A percentile compares a stretch with the other conserved stretches of the same genome.
Conservation (phyloP, 352 stramenopile species). For the Plasmopara muralis region DNA sequence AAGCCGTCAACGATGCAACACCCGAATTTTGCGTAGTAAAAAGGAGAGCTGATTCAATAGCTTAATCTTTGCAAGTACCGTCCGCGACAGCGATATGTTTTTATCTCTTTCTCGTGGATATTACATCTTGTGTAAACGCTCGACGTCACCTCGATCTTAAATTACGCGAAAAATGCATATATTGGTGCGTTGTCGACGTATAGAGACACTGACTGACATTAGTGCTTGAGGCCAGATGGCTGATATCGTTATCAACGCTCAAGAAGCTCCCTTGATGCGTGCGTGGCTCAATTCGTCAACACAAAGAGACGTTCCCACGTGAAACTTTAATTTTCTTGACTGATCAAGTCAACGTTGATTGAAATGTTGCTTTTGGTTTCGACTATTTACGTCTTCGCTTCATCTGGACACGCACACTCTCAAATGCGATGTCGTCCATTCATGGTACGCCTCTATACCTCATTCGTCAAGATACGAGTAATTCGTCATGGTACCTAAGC, state of each 20-base stretch:
- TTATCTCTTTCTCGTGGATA: no score
- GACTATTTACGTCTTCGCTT: conserved; percentile 72
- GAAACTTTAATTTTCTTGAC: conserved; percentile 50
- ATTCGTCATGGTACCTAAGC: conserved; percentile 42
- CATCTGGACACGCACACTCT: conserved; percentile 61
- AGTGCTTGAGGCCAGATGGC: neutral
- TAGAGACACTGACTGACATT: conserved; percentile 5
- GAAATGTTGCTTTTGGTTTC: conserved; percentile 42
- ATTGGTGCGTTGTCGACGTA: conserved; percentile 47
- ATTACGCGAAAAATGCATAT: conserved; percentile 49
- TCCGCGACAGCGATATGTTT: no score
- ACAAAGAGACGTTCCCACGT: conserved; percentile 33
- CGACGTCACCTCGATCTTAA: conserved; percentile 36
- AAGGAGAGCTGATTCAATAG: no score
- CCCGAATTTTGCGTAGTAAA: no score
- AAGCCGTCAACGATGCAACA: no score
- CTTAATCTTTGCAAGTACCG: no score
- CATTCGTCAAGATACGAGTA: conserved; percentile 30
- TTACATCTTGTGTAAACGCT: conserved; percentile 42
- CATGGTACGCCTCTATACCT: conserved; percentile 36
- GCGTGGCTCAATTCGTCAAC: conserved; percentile 34
- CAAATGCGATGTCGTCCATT: conserved; percentile 31
- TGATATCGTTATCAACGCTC: conserved; percentile 6
- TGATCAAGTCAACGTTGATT: conserved; percentile 21
- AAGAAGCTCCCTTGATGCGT: conserved; percentile 29